Evolutionary conservation across 1,284 basidiomycete genomes (phyloP), one percentile per base, ranked within the genome.

Genomic region (Gymnopus androsaceus): DNA sequence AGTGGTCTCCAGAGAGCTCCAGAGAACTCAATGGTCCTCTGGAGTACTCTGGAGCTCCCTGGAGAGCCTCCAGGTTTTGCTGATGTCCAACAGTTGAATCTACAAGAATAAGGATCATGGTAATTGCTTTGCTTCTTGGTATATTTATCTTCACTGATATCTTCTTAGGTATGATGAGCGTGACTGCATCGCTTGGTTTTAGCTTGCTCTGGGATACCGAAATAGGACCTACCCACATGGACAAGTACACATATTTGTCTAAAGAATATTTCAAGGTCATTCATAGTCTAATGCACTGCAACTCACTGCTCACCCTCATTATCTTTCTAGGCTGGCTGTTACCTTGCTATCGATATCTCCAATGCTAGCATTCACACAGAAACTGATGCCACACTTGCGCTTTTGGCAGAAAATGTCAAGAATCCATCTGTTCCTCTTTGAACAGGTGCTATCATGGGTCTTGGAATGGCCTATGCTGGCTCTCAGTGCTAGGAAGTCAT

Each of bases 91-190:
- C n/a, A 95, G 93, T 64, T 99, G 95, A 93, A 95, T 99, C 62
- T 99, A 99, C 81, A 98, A 98, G 83, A 98, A 98, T 79, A 98
- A 98, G 76, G 96, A 98, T 56, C 91, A 97, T 60, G 92, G 92
- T 88, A 60, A n/a, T n/a, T 30, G 78, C 42, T 41, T 27, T 21
- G 28, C 3, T 3, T 49, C 45, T 34, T 30, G n/a, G 36, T 36
- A 21, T 49, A 2, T 17, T n/a, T 15, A 33, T 37, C 15, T n/a
- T 14, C 52, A 17, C 44, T 58, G 25, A 31, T 58, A 40, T 21
- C 30, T 4, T 54, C 53, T 15, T 48, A 90, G 94, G 94, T 57
- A 98, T 98, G 94, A 87, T 97, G 81, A 95, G 92, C 61, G 97
- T 96, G 17, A 86, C 96, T 19, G 97, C 97, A 2, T 95, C 92